phyloP scores from a whole-genome alignment of 768 basidiomycete species.

The Tricholoma bakamatsutake region DNA sequence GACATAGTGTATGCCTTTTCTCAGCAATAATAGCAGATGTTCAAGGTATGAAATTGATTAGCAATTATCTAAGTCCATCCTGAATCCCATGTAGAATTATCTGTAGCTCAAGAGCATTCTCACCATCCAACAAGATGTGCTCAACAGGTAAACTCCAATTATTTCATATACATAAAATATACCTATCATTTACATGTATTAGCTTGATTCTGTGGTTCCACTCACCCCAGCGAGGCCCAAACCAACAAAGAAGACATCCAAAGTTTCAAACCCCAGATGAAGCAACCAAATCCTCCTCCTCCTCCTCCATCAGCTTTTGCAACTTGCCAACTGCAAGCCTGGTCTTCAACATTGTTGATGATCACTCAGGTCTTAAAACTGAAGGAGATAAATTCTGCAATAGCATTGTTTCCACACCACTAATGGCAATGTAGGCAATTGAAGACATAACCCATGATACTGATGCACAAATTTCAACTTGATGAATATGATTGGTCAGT shows the following conservation, averaged over 20 bases:
- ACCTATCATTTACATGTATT: neutral
- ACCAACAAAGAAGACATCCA: neutral
- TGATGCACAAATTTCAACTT: constrained; percentile 19
- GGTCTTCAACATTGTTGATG: constrained; percentile 14
- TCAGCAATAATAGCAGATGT: neutral
- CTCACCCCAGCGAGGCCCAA: neutral
- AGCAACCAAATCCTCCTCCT: neutral
- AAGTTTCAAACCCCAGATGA: neutral
- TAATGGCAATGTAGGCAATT: constrained; percentile 18
- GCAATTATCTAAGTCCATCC: neutral
- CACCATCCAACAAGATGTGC: neutral
- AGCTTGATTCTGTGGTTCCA: neutral
- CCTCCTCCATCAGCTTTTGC: neutral
- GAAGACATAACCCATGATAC: constrained; percentile 14
- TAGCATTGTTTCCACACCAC: neutral
- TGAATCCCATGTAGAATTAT: neutral
- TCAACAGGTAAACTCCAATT: neutral
- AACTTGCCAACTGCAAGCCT: neutral
- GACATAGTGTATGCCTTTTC: neutral
- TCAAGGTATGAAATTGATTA: neutral
- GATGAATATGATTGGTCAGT: constrained; percentile 17
- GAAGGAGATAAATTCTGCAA: constrained; percentile 12
- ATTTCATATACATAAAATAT: neutral
- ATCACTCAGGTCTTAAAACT: constrained; percentile 21
- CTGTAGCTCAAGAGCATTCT: neutral